phyloP scores from a whole-genome alignment of 805 yeast genomes.

The Cyberlindnera samutprakarnensis region DNA sequence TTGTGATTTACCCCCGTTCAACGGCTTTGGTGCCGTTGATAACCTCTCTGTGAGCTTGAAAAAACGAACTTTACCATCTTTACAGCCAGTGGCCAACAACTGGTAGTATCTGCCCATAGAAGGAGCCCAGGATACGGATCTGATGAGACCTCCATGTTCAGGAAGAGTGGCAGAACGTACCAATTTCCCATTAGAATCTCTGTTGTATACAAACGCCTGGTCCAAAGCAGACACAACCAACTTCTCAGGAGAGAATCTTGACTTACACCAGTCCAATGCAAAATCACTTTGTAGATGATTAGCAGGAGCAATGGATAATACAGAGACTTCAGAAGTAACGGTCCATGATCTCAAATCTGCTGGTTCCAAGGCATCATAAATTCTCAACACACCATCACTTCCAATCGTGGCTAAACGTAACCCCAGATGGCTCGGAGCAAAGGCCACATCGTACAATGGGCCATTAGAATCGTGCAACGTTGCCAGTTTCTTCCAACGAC shows the following conservation, averaged over 20 bases:
- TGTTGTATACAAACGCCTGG: slow-evolving; percentile 71
- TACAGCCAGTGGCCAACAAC: slow-evolving; percentile 89
- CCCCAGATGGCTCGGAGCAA: slow-evolving; percentile 82
- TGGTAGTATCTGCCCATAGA: slow-evolving; percentile 88
- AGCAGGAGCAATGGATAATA: slow-evolving; percentile 65
- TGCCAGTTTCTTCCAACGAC: slow-evolving; percentile 72
- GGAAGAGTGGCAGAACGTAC: slow-evolving; percentile 57
- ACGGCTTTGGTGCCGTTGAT: slow-evolving; percentile 3
- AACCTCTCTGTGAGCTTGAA: slow-evolving; percentile 57
- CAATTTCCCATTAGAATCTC: slow-evolving; percentile 44
- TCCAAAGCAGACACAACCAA: slow-evolving; percentile 80
- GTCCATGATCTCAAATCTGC: slow-evolving; percentile 83
- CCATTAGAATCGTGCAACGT: slow-evolving; percentile 83
- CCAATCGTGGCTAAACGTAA: slow-evolving; percentile 82
- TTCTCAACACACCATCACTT: slow-evolving; percentile 75
- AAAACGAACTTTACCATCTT: slow-evolving; percentile 86
- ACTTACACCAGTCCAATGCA: slow-evolving; percentile 85
- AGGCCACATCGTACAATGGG: slow-evolving; percentile 82
- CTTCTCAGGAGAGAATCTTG: slow-evolving; percentile 74
- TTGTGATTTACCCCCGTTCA: slow-evolving; percentile 1
- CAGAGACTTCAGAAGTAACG: slow-evolving; percentile 60
- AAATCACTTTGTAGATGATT: slow-evolving; percentile 79
- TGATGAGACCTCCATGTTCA: slow-evolving; percentile 79
- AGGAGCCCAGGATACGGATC: slow-evolving; percentile 95
- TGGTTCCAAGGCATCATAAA: slow-evolving; percentile 87